Evolutionary conservation across 306 rosid genomes (phyloP), one percentile per base, ranked within the genome.

Genomic region (Malus sieversii): DNA sequence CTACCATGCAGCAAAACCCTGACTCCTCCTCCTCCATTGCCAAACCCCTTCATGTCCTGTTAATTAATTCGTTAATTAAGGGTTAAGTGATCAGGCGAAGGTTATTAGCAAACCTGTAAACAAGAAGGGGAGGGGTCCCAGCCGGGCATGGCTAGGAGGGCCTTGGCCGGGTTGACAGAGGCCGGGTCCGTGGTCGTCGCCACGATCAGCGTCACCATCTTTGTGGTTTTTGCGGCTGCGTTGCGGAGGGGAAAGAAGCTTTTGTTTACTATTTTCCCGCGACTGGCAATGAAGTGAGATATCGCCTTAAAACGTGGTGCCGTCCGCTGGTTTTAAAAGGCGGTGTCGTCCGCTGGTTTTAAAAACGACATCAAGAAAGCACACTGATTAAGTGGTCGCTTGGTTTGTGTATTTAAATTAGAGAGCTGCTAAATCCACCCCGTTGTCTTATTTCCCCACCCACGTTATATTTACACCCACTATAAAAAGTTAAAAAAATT

Each of bases 101-200:
- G 16, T 10, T 2, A 20, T 11, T 14, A 5, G 19, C 3, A 52
- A 76, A 91, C 98, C 98, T 88, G 86, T 10, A 92, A 78, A 33
- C 80, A 69, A 29, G 91, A 69, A 29, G 90, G 96, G n/a, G 87
- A 88, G 18, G 90, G 78, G 20, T 66, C 67, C 97, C 97, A 95
- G 0, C 96, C 97, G 5, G 97, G 88, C 83, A 86, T 85, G 75
- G 91, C 80, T 46, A 95, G 80, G 10, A 95, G 90, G 38, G 82
- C 91, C n/a, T 85, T 85, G 55, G 92, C 93, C 0, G 98, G 99
- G 88, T 95, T 92, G 83, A 95, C 73, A 15, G 99, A 95, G 32
- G 97, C 98, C 2, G 93, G 97, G 79, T 95, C 99, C 25, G 81
- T 38, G 4, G 86, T 86, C 35, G 99, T 95, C 52, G 99, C 97